Base-by-base conservation (phyloP, 2,329 filamentous ascomycete species). In the Penicillium sp. region DNA sequence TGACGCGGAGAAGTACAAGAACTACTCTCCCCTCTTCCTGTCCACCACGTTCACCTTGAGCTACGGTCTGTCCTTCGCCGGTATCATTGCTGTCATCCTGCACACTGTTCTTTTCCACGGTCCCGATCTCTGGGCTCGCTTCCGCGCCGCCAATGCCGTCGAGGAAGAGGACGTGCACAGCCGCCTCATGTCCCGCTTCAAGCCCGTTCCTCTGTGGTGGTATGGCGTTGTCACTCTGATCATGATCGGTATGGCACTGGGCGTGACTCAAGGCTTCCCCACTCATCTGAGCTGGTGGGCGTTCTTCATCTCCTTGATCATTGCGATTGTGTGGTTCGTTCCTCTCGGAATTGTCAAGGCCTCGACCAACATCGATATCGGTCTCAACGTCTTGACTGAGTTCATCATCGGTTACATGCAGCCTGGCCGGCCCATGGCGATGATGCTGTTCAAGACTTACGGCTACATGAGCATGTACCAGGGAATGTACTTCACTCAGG, bases 361-460 rank as follows among this genome's bases (percentile, higher is more conserved):
- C 4, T 89, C 89, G 4, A 88, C 72, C 79, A 90, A 90, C 69
- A 88, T 84, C 14, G 65, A 75, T 41, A 87, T 90, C 4, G 87
- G 87, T 4, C 79, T 91, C 38, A 92, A 92, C 65, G 87, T 91
- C 17, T 75, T 91, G 59, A 89, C 88, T n/a, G 88, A 90, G 71
- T 90, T 88, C 67, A 83, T 91, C 60, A 83, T 89, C 61, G 89
- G 89, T 5, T 91, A 91, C 73, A 88, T 91, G 81, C 83, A 89
- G 52, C 88, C 88, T 0, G 89, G 89, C 28, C 82, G 83, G 3
- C 88, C 89, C 1, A 80, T 91, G 61, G 88, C 88, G 50, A 88
- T 90, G 83, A 91, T 91, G 88, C 83, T 91, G 77, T 91, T 91
- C 79, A 90, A 90, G 75, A 89, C 87, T 62, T 91, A 88, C 67